Evolutionary conservation across 75 land plant species (phyloP).

Genomic region (Pinus tabuliformis): DNA sequence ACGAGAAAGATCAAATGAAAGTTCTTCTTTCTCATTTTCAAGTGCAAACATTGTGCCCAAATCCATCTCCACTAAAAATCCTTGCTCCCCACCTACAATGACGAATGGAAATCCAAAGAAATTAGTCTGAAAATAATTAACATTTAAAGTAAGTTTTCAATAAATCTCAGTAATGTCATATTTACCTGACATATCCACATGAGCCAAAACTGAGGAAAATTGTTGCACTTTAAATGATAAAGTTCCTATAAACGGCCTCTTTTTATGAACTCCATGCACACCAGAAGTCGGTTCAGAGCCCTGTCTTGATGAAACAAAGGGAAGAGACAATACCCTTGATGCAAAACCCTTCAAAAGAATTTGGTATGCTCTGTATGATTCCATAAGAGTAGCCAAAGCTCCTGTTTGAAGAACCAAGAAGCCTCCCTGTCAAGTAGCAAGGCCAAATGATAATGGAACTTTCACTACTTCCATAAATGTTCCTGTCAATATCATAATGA

Average conservation of each 20-base stretch:
- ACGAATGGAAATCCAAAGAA: background rate
- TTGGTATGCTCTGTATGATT: slow-evolving; percentile 23
- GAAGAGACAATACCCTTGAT: background rate
- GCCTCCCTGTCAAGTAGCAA: slow-evolving; percentile 57
- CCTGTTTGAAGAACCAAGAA: slow-evolving; percentile 46
- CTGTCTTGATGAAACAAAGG: background rate
- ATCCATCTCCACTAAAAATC: slow-evolving; percentile 34
- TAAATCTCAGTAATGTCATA: background rate
- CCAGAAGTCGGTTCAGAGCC: background rate
- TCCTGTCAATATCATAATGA: slow-evolving; percentile 4
- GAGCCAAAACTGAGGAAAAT: slow-evolving; percentile 34
- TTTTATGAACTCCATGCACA: background rate
- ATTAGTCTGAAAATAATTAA: background rate
- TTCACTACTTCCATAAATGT: slow-evolving; percentile 4
- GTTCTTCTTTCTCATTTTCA: slow-evolving; percentile 7
- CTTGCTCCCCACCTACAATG: slow-evolving; percentile 28
- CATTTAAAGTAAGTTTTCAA: background rate
- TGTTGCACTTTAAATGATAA: slow-evolving; percentile 20
- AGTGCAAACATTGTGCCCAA: slow-evolving; percentile 11
- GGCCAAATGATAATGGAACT: background rate
- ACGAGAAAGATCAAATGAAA: slow-evolving; percentile 25
- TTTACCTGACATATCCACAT: slow-evolving; percentile 27
- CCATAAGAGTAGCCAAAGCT: slow-evolving; percentile 31
- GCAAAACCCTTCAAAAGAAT: slow-evolving; percentile 8
- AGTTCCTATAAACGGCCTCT: slow-evolving; percentile 11